phyloP scores from a whole-genome alignment of 768 basidiomycete genomes.

The Paxillus involutus region DNA sequence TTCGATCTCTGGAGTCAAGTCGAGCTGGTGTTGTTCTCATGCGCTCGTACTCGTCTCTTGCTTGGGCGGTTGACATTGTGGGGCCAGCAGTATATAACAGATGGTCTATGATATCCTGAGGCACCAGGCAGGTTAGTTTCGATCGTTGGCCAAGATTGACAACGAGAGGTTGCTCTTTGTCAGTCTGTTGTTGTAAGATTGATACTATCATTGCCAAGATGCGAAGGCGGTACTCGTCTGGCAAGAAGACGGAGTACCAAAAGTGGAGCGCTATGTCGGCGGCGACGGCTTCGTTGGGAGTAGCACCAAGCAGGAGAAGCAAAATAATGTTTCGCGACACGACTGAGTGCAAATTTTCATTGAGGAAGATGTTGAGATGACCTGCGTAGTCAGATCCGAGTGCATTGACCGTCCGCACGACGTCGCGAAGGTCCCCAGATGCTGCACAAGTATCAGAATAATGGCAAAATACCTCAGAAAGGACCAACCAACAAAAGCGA shows the following conservation, averaged over 20 bases:
- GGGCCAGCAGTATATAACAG: slow-evolving; percentile 28
- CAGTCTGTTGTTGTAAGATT: slow-evolving; percentile 8
- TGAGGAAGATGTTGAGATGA: slow-evolving; percentile 38
- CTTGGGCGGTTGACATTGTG: slow-evolving; percentile 16
- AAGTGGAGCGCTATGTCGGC: slow-evolving; percentile 47
- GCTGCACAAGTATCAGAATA: slow-evolving; percentile 21
- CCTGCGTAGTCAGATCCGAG: slow-evolving; percentile 42
- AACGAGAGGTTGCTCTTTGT: slow-evolving; percentile 14
- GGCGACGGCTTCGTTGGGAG: slow-evolving; percentile 30
- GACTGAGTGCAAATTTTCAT: slow-evolving; percentile 34
- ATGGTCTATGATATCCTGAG: slow-evolving; percentile 24
- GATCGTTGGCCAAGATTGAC: slow-evolving; percentile 10
- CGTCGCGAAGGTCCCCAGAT: slow-evolving; percentile 47
- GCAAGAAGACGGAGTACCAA: slow-evolving; percentile 45
- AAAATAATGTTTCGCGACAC: slow-evolving; percentile 40
- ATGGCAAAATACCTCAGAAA: neutral
- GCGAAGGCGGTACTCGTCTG: slow-evolving; percentile 27
- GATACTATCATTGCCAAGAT: slow-evolving; percentile 19
- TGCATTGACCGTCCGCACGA: slow-evolving; percentile 41
- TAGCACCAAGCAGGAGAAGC: slow-evolving; percentile 37
- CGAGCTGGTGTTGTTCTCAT: slow-evolving; percentile 33
- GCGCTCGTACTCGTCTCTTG: slow-evolving; percentile 31
- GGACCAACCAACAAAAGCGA: slow-evolving; percentile 22
- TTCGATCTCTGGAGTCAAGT: slow-evolving; percentile 42
- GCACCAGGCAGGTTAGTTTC: slow-evolving; percentile 23